A percentile compares a stretch with the other conserved stretches of the same genome.
Evolutionary conservation across 768 basidiomycete genomes (phyloP).

Genomic region (Russula brevipes): DNA sequence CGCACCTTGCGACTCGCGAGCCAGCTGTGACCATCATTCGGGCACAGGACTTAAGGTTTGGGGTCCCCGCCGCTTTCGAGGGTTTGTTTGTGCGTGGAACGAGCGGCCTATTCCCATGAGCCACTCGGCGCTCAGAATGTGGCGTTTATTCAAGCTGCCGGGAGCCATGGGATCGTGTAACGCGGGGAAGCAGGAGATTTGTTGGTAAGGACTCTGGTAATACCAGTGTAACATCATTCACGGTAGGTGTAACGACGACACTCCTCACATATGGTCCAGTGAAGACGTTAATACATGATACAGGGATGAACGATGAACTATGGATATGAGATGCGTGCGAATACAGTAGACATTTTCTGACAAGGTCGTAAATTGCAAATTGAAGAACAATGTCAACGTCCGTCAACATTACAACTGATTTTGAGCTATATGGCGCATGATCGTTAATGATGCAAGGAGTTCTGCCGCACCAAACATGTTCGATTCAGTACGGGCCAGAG

Average conservation of each 20-base stretch:
- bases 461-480: conserved; percentile 12
- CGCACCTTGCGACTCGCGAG: too few relatives aligned
- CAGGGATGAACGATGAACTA: not conserved
- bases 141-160: not conserved
- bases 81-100: too few relatives aligned
- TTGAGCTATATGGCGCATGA: conserved; percentile 27
- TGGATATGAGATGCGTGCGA: not conserved
- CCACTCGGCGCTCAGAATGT: not conserved
- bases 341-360: conserved; percentile 7
- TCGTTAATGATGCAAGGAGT: conserved; percentile 23
- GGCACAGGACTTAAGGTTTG: conserved; percentile 1
- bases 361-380: not conserved
- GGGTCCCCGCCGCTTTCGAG: not conserved
- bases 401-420: conserved; percentile 19
- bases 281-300: not conserved
- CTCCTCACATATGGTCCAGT: not conserved
- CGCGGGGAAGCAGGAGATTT: not conserved
- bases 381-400: not conserved
- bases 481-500: not conserved
- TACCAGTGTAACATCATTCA: not conserved
- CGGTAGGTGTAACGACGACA: not conserved
- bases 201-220: not conserved
- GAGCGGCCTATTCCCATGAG: not conserved
- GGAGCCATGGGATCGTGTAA: not conserved
- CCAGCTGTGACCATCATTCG: not conserved